Base-by-base conservation (phyloP, 306 rosid species). In the Fagus crenata region DNA sequence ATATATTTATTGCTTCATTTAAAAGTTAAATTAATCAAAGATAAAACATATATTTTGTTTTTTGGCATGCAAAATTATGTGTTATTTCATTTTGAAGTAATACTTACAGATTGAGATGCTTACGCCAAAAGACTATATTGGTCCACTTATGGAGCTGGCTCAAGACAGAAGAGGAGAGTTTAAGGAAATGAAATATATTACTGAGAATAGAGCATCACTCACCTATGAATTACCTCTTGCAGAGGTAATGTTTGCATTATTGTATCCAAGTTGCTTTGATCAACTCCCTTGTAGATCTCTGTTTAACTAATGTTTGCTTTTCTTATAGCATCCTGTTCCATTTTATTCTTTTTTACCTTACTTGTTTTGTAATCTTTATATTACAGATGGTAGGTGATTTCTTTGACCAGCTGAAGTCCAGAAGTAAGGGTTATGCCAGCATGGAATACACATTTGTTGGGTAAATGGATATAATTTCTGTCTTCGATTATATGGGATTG, bases 341-440 rank as follows among this genome's bases (percentile, higher is more conserved):
- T 49, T 28, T 31, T 40, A 5, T 22, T 18, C 2, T 53, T 13
- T 39, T 49, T 60, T 9, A 41, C 7, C 2, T 18, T 36, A 5
- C 13, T 40, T 40, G 33, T 58, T 70, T 31, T 74, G 41, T 43
- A n/a, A 58, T 71, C 70, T 4, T 9, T 56, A 79, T 80, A 73
- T 83, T 72, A 75, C 56, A 85, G 87, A 84, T 89, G 91, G 89
- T 90, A 69, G 97, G 97, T 71, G 98, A 92, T 81, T 93, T 93
- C 89, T 93, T 93, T 85, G 98, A 93, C 78, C 98, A 93, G 87
- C 92, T 90, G 55, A 93, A 93, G 84, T 93, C 98, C 80, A 92
- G 93, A 89, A 93, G 96, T 77, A 93, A 92, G 80, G 98, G 98
- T 64, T 93, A 93, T 61, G 98, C 97, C 22, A 93, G 98, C 91